Evolutionary conservation across 1,284 basidiomycete genomes (phyloP).

Genomic region (Butyriboletus appendiculatus): DNA sequence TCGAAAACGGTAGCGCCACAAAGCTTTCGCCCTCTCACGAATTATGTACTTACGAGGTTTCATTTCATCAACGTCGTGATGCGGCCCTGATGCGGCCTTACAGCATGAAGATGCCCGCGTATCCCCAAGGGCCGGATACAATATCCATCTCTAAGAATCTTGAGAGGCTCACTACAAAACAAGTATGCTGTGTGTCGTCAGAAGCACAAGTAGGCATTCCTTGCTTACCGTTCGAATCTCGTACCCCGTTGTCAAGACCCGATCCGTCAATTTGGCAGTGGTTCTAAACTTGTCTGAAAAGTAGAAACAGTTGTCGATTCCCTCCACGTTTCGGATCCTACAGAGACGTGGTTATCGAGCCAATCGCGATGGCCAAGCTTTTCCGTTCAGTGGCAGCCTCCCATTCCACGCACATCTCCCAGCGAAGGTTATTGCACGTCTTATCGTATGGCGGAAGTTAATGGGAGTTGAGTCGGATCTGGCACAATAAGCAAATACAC

Average conservation of each 20-base stretch:
- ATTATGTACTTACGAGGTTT: neutral
- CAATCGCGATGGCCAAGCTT: neutral
- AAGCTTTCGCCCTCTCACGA: neutral
- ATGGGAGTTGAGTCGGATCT: too few species aligned
- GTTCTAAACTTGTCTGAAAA: neutral
- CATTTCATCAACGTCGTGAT: conserved; percentile 10
- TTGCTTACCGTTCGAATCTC: conserved; percentile 6
- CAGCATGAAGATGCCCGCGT: neutral
- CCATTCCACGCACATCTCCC: neutral
- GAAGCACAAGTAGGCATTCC: neutral
- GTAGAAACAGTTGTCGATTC: neutral
- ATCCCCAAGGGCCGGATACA: neutral
- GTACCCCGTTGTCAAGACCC: neutral
- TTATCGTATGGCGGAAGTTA: neutral
- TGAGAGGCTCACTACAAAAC: neutral
- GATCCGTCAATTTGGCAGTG: neutral
- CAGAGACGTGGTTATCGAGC: neutral
- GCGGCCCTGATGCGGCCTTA: neutral
- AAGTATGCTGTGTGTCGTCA: neutral
- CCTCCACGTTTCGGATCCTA: conserved; percentile 4
- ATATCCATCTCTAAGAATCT: neutral
- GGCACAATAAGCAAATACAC: too few species aligned
- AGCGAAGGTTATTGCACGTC: neutral
- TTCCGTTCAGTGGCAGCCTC: neutral
- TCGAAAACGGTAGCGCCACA: conserved; percentile 3